A percentile compares a stretch with the other conserved stretches of the same genome.
Evolutionary conservation across 2,329 filamentous ascomycete genomes (phyloP).

Genomic region (Graphium sp.): DNA sequence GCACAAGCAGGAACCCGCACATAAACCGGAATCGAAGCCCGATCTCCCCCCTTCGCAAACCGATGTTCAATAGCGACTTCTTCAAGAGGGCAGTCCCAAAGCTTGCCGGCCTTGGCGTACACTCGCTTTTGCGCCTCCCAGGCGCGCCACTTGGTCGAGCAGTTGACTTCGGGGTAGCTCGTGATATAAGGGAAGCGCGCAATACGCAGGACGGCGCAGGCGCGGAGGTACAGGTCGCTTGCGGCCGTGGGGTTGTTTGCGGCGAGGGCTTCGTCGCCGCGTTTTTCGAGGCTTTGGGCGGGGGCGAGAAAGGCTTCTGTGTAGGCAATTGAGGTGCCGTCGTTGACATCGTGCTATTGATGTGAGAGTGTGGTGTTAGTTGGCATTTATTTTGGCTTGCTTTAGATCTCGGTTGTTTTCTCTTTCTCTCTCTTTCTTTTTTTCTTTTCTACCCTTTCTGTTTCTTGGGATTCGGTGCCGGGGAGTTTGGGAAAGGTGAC

Average conservation of each 20-base stretch:
- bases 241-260: constrained; percentile 33
- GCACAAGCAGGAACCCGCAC: constrained; percentile 38
- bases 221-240: constrained; percentile 48
- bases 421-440: too few relatives aligned
- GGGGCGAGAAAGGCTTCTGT: constrained; percentile 45
- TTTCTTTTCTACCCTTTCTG: too few relatives aligned
- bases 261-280: constrained; percentile 31
- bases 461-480: too few relatives aligned
- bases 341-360: too few relatives aligned
- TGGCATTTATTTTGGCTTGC: too few relatives aligned
- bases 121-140: constrained; percentile 49
- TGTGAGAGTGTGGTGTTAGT: too few relatives aligned
- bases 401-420: too few relatives aligned
- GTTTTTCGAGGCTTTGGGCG: constrained; percentile 35
- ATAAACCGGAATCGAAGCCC: constrained; percentile 43
- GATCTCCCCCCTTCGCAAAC: constrained; percentile 30
- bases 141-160: constrained; percentile 36
- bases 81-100: constrained; percentile 38
- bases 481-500: neutral
- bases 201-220: constrained; percentile 58
- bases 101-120: constrained; percentile 37
- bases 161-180: constrained; percentile 17
- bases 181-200: constrained; percentile 48
- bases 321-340: constrained; percentile 48
- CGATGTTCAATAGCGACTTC: constrained; percentile 47